A percentile compares a stretch with the other conserved stretches of the same genome.
phyloP scores from a whole-genome alignment of 2,329 filamentous ascomycete species.

The Monosporascus ibericus region DNA sequence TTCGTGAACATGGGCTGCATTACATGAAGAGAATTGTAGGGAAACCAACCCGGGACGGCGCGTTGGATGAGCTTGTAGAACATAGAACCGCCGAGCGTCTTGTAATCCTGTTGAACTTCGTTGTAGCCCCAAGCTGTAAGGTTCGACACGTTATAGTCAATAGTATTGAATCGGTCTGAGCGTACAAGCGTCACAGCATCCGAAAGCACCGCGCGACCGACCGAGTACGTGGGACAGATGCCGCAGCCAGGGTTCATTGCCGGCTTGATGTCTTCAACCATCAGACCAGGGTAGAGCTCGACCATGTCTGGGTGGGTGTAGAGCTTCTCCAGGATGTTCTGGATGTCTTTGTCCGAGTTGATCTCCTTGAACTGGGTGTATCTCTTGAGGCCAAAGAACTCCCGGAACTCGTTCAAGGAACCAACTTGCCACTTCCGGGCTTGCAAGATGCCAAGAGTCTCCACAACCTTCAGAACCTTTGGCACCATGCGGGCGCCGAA shows the following conservation, averaged over 20 bases:
- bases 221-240: conserved; percentile 46
- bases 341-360: conserved; percentile 50
- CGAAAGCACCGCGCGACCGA: conserved; percentile 50
- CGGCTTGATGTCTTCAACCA: conserved; percentile 53
- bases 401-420: conserved; percentile 58
- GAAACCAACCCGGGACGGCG: conserved; percentile 38
- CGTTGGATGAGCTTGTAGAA: conserved; percentile 41
- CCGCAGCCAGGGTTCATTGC: conserved; percentile 45
- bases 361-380: conserved; percentile 54
- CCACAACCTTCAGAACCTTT: conserved; percentile 51
- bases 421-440: conserved; percentile 55
- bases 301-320: conserved; percentile 61
- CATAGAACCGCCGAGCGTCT: conserved; percentile 36
- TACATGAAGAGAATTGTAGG: conserved; percentile 34
- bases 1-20: conserved; percentile 42
- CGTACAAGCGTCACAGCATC: conserved; percentile 55
- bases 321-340: conserved; percentile 47
- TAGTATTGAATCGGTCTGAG: conserved; percentile 53
- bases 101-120: conserved; percentile 30
- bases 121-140: conserved; percentile 40
- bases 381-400: conserved; percentile 54
- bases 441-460: conserved; percentile 57
- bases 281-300: conserved; percentile 63
- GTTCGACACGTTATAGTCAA: conserved; percentile 35
- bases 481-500: conserved; percentile 57